These are phyloP conservation scores for Lasiodiplodia gonubiensis DNA, from an alignment of 2,329 filamentous ascomycete species.

Conservation along the genomic window DNA sequence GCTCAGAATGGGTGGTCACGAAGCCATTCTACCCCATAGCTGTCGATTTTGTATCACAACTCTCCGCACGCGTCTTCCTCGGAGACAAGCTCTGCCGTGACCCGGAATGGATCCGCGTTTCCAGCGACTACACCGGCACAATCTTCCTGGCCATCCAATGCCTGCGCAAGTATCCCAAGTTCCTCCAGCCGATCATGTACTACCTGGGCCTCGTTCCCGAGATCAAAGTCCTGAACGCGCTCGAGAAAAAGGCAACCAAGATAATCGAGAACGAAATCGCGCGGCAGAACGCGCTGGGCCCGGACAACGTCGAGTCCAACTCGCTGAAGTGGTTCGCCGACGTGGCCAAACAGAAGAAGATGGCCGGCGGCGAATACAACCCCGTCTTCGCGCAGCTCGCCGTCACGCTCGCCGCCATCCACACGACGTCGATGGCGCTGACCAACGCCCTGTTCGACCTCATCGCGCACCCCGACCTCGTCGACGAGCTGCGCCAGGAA, in stretches of 20 bases:
- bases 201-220: background rate
- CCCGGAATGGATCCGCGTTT: slow-evolving; percentile 46
- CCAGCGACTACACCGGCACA: slow-evolving; percentile 45
- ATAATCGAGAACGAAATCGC: background rate
- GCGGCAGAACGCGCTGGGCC: background rate
- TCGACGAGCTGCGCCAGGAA: slow-evolving; percentile 30
- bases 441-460: slow-evolving; percentile 28
- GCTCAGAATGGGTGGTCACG: background rate
- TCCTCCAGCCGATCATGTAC: slow-evolving; percentile 37
- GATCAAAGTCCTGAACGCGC: background rate
- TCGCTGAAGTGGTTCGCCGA: slow-evolving; percentile 1
- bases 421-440: slow-evolving; percentile 16
- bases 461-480: slow-evolving; percentile 31
- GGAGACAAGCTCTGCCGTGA: slow-evolving; percentile 46
- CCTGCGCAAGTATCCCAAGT: slow-evolving; percentile 43
- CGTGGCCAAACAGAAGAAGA: background rate
- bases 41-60: background rate
- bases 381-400: background rate
- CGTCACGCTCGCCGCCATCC: slow-evolving; percentile 31
- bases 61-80: slow-evolving; percentile 37
- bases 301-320: background rate
- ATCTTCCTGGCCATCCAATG: slow-evolving; percentile 39
- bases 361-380: too few relatives aligned
- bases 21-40: background rate
- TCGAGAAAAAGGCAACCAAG: background rate